Evolutionary conservation across 345 rosid species (phyloP), one percentile per base, ranked within the genome.

Genomic region (Camelina hispida): DNA sequence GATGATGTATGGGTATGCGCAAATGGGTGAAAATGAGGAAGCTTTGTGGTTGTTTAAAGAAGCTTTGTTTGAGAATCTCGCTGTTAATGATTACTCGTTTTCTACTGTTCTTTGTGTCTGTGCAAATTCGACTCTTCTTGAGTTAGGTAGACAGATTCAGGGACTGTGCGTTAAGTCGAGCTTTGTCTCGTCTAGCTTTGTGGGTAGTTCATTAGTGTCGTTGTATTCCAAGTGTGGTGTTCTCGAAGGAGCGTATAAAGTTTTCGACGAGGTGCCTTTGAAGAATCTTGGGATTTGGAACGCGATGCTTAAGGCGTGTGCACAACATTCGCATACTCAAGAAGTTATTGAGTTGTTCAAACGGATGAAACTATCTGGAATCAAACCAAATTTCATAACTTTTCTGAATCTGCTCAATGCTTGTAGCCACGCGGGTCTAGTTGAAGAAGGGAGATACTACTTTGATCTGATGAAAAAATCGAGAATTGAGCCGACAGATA

Each of bases 261-360:
- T 86, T 70, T 91, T 91, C 10, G 12, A 81, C 5, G 93, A 91
- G 82, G 83, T 82, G 1, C 81, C 77, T 0, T 53, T 71, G 55
- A 88, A 82, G 81, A 91, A 89, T 76, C 91, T 93, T 5, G 96
- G 94, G 35, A 83, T 86, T 80, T 93, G 98, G 94, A 93, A 93
- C 54, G 87, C 98, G 2, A 87, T 93, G 97, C 76, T 88, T 65
- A 91, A 84, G 72, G 94, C 97, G 2, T 93, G 84, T 74, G 92
- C 97, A 12, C 96, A 91, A 75, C 96, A 91, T 56, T 74, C 90
- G 0, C 89, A 86, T 53, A 80, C 85, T 0, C 65, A 69, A 59
- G 58, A 72, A 75, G 87, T 78, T 6, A 84, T 94, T 5, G 66
- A 66, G 67, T 80, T 89, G 82, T 94, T 89, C 70, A 82, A 83